Conservation (phyloP, 2,329 filamentous ascomycete genomes). For the Colletotrichum tropicicola region DNA sequence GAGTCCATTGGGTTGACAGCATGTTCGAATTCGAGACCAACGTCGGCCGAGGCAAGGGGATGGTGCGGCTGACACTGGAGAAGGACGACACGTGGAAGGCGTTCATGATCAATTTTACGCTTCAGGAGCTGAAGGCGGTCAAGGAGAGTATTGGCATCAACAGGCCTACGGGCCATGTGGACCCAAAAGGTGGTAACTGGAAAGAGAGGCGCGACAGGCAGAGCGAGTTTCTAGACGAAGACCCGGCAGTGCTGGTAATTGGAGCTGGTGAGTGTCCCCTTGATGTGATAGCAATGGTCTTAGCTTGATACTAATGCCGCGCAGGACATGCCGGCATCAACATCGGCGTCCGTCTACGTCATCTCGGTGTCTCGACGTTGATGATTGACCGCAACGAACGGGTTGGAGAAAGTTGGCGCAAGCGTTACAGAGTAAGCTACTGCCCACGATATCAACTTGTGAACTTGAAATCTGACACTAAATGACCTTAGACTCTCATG, state of each 20-base stretch:
- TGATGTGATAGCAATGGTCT: neutral
- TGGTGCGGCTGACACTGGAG: conserved; percentile 26
- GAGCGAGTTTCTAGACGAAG: conserved; percentile 54
- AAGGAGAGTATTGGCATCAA: conserved; percentile 58
- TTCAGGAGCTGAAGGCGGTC: conserved; percentile 62
- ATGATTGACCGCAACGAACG: conserved; percentile 66
- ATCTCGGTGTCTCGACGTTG: conserved; percentile 63
- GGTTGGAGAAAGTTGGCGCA: conserved; percentile 72
- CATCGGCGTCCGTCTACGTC: conserved; percentile 65
- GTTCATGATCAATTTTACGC: conserved; percentile 69
- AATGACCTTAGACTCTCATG: conserved; percentile 65
- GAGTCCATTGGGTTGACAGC: conserved; percentile 29
- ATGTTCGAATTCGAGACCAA: conserved; percentile 31
- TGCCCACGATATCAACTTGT: too few relatives aligned
- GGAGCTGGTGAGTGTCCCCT: conserved; percentile 49
- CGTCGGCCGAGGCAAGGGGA: conserved; percentile 28
- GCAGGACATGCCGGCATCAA: conserved; percentile 69
- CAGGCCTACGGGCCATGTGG: conserved; percentile 64
- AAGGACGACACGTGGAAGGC: conserved; percentile 60
- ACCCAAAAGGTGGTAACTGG: conserved; percentile 68
- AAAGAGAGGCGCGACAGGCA: conserved; percentile 60
- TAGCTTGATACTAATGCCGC: neutral
- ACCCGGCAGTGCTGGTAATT: conserved; percentile 69
- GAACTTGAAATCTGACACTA: too few relatives aligned
- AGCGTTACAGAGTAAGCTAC: conserved; percentile 54